A percentile compares a stretch with the other conserved stretches of the same genome.
phyloP scores from a whole-genome alignment of 495 filamentous ascomycete species.

The Clohesyomyces aquaticus region DNA sequence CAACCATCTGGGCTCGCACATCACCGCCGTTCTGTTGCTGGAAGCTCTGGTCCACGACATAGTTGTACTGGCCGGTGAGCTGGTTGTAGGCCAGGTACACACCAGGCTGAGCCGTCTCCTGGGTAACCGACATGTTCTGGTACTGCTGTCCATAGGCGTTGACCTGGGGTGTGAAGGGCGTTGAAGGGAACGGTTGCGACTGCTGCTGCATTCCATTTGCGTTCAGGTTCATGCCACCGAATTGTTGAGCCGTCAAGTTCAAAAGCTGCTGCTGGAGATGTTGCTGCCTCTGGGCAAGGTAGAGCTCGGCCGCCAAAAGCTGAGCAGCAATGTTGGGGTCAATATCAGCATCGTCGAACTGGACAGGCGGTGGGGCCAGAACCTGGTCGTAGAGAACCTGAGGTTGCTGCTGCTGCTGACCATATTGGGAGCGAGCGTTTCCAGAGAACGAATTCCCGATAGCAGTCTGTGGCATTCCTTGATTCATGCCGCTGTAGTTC shows the following conservation, averaged over 20 bases:
- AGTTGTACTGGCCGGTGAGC: slow-evolving; percentile 76
- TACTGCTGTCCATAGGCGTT: slow-evolving; percentile 70
- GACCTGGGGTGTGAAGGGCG: slow-evolving; percentile 53
- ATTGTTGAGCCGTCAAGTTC: slow-evolving; percentile 65
- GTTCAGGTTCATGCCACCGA: slow-evolving; percentile 70
- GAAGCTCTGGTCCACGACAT: slow-evolving; percentile 64
- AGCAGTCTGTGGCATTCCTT: slow-evolving; percentile 64
- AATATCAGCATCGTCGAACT: slow-evolving; percentile 67
- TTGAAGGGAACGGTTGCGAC: slow-evolving; percentile 48
- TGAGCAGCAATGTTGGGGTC: slow-evolving; percentile 84
- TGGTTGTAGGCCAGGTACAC: slow-evolving; percentile 84
- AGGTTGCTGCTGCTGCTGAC: slow-evolving; percentile 56
- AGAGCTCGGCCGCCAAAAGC: slow-evolving; percentile 80
- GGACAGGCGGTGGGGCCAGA: slow-evolving; percentile 78
- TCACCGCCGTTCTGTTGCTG: slow-evolving; percentile 39
- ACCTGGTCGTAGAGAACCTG: slow-evolving; percentile 78
- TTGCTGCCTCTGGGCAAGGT: slow-evolving; percentile 86
- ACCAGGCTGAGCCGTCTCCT: slow-evolving; percentile 71
- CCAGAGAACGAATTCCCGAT: slow-evolving; percentile 59
- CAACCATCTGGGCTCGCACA: slow-evolving; percentile 48
- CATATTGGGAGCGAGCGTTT: slow-evolving; percentile 47
- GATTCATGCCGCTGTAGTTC: slow-evolving; percentile 49
- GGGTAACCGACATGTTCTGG: slow-evolving; percentile 71
- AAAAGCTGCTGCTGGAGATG: slow-evolving; percentile 68
- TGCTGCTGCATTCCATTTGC: slow-evolving; percentile 44